These are phyloP conservation scores for Aspergillus funiculosus DNA, from an alignment of 495 filamentous ascomycete species.

Conservation along the genomic window DNA sequence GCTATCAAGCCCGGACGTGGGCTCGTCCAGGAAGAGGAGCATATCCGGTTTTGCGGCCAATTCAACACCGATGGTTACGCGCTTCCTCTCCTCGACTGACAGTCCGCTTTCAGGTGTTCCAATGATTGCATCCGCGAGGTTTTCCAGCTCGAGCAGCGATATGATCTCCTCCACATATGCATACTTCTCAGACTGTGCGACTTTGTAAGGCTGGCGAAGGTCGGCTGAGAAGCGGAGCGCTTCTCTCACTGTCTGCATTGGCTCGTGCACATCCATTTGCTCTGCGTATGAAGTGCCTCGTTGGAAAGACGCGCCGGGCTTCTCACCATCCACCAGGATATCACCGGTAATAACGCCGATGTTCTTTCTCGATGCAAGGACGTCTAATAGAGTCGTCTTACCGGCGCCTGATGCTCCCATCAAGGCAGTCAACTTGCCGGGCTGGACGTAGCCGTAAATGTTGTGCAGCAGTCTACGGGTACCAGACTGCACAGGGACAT, in stretches of 20 bases:
- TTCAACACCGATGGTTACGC: constrained; percentile 65
- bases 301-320: constrained; percentile 81
- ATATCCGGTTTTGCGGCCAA: constrained; percentile 61
- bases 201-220: constrained; percentile 49
- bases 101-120: constrained; percentile 51
- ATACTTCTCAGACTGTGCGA: constrained; percentile 52
- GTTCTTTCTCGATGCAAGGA: constrained; percentile 68
- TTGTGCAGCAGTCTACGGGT: constrained; percentile 62
- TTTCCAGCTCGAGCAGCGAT: constrained; percentile 52
- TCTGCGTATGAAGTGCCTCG: constrained; percentile 58
- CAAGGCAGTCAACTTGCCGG: constrained; percentile 70
- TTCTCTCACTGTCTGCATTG: constrained; percentile 56
- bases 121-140: constrained; percentile 51
- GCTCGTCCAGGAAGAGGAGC: constrained; percentile 72
- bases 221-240: constrained; percentile 55
- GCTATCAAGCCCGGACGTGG: constrained; percentile 65
- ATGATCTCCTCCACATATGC: constrained; percentile 57
- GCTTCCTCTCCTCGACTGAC: constrained; percentile 57
- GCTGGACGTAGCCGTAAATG: constrained; percentile 72
- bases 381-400: constrained; percentile 78
- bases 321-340: constrained; percentile 68
- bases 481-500: constrained; percentile 65
- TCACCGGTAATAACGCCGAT: constrained; percentile 72
- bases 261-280: constrained; percentile 58
- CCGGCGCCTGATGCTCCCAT: constrained; percentile 87